Base-by-base conservation (phyloP, 2,329 filamentous ascomycete species). In the Zymoseptoria passerinii region DNA sequence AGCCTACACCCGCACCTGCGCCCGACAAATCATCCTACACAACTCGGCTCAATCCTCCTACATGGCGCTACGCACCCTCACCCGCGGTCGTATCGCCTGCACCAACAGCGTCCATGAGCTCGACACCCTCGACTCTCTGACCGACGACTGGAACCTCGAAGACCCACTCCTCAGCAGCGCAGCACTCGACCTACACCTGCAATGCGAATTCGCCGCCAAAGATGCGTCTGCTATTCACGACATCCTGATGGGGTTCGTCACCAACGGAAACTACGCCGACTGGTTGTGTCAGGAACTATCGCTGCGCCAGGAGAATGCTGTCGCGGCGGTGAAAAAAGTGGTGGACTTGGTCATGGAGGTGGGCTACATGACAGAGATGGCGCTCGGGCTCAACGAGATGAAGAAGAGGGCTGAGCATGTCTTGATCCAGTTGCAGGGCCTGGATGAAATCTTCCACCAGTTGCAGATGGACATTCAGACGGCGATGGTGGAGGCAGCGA, bases 171-270 rank as follows among this genome's bases (percentile, higher is more conserved):
- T 52, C 28, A 49, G 49, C 9, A 49, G 20, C 2, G 52, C 52
- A 9, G 55, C 55, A 4, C 53, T 60, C 28, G 52, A 60, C 6
- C 57, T 60, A 28, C 58, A 58, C 28, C 52, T 60, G 7, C 55
- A 58, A 53, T 57, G 55, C 55, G 58, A 60, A 23, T 55, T 54
- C 44, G 52, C 52, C 19, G 53, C 35, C 49, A 60, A 60, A 40
- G 58, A 60, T 53, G 53, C 58, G 1, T 55, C 20, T 48, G 27
- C 55, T 3, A 52, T 60, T 18, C 58, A 54, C 48, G 58, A 60
- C 10, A 57, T 54, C 10, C 52, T 60, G 20, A 60, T 35, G 13
- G 55, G 29, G 2, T 28, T 60, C 16, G 27, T 57, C 5, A 58
- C 52, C 27, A 53, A 49, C 19, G 28, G 23, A 10, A 52, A 49